A percentile compares a stretch with the other conserved stretches of the same genome.
These are phyloP conservation scores for Omphalea diandra DNA, from an alignment of 441 rosid species.

Conservation along the genomic window DNA sequence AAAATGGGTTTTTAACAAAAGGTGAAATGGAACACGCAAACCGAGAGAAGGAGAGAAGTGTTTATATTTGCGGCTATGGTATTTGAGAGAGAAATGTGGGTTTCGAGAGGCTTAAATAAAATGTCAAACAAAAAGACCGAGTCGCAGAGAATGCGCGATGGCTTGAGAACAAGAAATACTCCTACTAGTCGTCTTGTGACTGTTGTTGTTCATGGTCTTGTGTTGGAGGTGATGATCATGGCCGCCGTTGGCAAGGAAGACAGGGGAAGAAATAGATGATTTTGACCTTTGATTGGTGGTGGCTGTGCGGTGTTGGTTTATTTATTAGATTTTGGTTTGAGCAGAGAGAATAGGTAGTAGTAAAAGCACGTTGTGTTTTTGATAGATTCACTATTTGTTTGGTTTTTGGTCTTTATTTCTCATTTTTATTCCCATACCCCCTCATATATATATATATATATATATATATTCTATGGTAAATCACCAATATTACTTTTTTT, in stretches of 20 bases:
- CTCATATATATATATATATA: too few relatives aligned
- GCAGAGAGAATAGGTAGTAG: neutral
- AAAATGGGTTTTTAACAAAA: constrained; percentile 41
- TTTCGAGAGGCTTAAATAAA: constrained; percentile 12
- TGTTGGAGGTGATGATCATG: constrained; percentile 19
- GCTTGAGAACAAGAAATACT: too few relatives aligned
- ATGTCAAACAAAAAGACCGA: constrained; percentile 34
- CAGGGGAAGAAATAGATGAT: constrained; percentile 21
- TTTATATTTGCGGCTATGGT: neutral
- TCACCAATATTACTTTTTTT: too few relatives aligned
- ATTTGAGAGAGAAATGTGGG: constrained; percentile 14
- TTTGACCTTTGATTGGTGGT: constrained; percentile 7
- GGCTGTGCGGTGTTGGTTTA: too few relatives aligned
- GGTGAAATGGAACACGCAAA: constrained; percentile 43
- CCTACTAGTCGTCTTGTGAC: neutral
- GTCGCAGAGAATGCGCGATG: constrained; percentile 22
- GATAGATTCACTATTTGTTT: too few relatives aligned
- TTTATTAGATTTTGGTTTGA: neutral
- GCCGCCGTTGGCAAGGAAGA: constrained; percentile 53
- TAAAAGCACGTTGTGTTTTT: too few relatives aligned
- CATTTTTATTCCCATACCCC: too few relatives aligned
- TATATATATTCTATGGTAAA: too few relatives aligned
- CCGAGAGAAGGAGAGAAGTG: constrained; percentile 39
- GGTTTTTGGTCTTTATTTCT: too few relatives aligned
- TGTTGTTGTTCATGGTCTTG: too few relatives aligned